A percentile compares a stretch with the other conserved stretches of the same genome.
phyloP scores from a whole-genome alignment of 2,329 filamentous ascomycete species.

The Nigrospora sphaerica region DNA sequence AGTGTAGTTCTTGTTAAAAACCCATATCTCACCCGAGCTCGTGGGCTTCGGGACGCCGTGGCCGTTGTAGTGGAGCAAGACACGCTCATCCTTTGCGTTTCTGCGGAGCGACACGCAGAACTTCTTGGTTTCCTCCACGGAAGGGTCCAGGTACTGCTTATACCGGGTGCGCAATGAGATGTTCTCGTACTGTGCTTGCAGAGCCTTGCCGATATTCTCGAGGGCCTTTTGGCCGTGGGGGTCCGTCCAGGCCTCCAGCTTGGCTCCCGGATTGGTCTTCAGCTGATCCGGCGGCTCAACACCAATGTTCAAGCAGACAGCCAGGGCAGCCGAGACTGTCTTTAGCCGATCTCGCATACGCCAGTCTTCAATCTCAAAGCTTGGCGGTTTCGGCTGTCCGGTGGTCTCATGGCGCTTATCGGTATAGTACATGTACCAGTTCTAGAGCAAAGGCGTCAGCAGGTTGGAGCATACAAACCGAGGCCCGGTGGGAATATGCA shows the following conservation, averaged over 20 bases:
- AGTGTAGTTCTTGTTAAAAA: constrained; percentile 97
- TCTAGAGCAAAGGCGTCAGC: constrained; percentile 40
- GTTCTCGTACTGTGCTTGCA: constrained; percentile 96
- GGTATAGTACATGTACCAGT: constrained; percentile 99
- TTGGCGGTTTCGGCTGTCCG: constrained; percentile 69
- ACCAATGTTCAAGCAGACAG: constrained; percentile 92
- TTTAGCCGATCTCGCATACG: constrained; percentile 94
- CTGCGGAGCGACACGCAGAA: constrained; percentile 85
- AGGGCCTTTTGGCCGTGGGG: constrained; percentile 80
- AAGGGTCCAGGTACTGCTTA: constrained; percentile 94
- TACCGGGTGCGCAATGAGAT: constrained; percentile 93
- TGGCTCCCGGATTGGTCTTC: constrained; percentile 88
- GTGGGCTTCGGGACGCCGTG: constrained; percentile 96
- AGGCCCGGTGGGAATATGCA: too few relatives aligned
- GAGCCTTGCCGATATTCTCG: constrained; percentile 88
- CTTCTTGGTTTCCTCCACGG: constrained; percentile 94
- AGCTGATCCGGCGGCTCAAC: constrained; percentile 96
- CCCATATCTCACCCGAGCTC: constrained; percentile 94
- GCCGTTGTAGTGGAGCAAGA: constrained; percentile 98
- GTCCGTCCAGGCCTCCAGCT: constrained; percentile 95
- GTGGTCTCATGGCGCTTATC: constrained; percentile 96
- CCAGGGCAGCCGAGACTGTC: constrained; percentile 90
- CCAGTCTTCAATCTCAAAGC: constrained; percentile 78
- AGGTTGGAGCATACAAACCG: too few relatives aligned
- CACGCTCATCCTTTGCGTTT: constrained; percentile 91